These are phyloP conservation scores for Brassica napus DNA, from an alignment of 345 rosid genomes.

Conservation along the genomic window Da-Ae NC_063445.1:1046001-1046500, in stretches of 20 bases:
- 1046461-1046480: slow-evolving; percentile 60
- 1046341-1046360: slow-evolving; percentile 43
- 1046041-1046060: slow-evolving; percentile 21
- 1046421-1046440: slow-evolving; percentile 63
- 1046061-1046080: neutral
- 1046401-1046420: slow-evolving; percentile 62
- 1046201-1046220: neutral
- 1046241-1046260: slow-evolving; percentile 11
- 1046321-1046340: slow-evolving; percentile 51
- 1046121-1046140: neutral
- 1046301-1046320: slow-evolving; percentile 64
- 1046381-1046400: slow-evolving; percentile 52
- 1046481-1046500: slow-evolving; percentile 69
- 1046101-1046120: neutral
- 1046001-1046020: neutral
- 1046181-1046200: neutral
- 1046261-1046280: neutral
- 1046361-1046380: slow-evolving; percentile 49
- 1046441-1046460: slow-evolving; percentile 72
- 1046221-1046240: slow-evolving; percentile 4
- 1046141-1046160: slow-evolving; percentile 14
- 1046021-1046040: neutral
- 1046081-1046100: neutral
- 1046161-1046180: slow-evolving; percentile 3
- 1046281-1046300: neutral